phyloP scores from a whole-genome alignment of 1,284 basidiomycete genomes.

The Microbotryum violaceum region DNA sequence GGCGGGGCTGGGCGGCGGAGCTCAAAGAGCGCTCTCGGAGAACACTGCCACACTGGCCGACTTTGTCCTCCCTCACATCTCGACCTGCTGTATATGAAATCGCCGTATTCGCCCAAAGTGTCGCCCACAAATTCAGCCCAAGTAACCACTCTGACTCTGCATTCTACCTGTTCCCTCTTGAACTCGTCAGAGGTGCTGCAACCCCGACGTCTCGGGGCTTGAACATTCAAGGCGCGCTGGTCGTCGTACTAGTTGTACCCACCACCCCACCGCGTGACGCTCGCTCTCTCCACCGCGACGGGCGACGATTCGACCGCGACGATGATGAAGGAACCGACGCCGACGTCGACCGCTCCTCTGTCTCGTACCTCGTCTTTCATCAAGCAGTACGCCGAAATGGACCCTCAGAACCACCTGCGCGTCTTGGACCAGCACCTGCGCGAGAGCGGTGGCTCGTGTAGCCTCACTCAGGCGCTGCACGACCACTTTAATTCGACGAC shows the following conservation, averaged over 20 bases:
- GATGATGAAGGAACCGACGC: neutral
- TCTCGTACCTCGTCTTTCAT: neutral
- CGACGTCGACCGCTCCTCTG: too few species aligned
- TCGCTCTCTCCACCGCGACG: neutral
- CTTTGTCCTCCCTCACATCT: too few species aligned
- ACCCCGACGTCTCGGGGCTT: neutral
- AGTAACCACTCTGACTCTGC: too few species aligned
- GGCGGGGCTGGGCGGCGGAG: too few species aligned
- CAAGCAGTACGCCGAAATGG: neutral
- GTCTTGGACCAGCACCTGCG: neutral
- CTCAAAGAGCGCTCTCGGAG: too few species aligned
- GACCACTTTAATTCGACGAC: neutral
- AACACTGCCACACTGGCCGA: too few species aligned
- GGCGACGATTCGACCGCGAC: neutral
- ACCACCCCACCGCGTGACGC: neutral
- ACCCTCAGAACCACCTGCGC: slow-evolving; percentile 2
- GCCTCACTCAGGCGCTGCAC: too few species aligned
- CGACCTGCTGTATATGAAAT: too few species aligned
- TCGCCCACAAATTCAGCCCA: too few species aligned
- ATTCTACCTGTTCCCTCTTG: too few species aligned
- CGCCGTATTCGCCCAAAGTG: too few species aligned
- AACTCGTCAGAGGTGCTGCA: neutral
- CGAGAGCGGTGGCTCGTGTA: too few species aligned
- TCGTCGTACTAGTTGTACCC: neutral
- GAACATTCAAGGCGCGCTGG: neutral